Percentiles rank a stretch among this genome's conserved stretches.
These are phyloP conservation scores for Mycena latifolia DNA, from an alignment of 768 basidiomycete species.

Conservation along the genomic window DNA sequence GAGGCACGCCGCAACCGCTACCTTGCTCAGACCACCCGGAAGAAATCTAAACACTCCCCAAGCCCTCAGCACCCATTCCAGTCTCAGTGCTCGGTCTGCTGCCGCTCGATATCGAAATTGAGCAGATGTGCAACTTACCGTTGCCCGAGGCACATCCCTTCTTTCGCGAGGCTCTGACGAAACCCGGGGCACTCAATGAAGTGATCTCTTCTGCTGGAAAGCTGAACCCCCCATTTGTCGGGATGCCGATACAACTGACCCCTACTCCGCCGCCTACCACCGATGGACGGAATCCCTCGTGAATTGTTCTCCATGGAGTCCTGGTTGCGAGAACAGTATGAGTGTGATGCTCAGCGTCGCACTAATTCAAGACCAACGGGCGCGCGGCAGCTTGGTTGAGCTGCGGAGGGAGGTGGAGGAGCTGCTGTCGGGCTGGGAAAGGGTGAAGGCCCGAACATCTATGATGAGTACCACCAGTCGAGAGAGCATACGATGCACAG, in stretches of 20 bases:
- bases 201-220: not conserved
- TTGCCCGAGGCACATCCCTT: not conserved
- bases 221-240: not conserved
- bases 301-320: not conserved
- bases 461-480: constrained; percentile 2
- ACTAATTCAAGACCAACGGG: not conserved
- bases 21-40: not conserved
- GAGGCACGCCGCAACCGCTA: not conserved
- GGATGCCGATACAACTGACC: not conserved
- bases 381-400: not conserved
- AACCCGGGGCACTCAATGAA: not conserved
- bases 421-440: not conserved
- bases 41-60: not conserved
- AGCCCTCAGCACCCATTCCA: not conserved
- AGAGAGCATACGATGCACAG: not conserved
- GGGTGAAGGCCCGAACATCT: not conserved
- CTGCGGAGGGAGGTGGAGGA: not conserved
- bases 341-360: not conserved
- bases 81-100: not conserved
- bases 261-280: not conserved
- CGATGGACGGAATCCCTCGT: not conserved
- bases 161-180: not conserved
- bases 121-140: not conserved
- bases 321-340: not conserved
- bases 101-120: not conserved